A percentile compares a stretch with the other conserved stretches of the same genome.
Conservation (phyloP, 371 early-diverging fungal genomes). For the Nosema muscidifuracis region DNA sequence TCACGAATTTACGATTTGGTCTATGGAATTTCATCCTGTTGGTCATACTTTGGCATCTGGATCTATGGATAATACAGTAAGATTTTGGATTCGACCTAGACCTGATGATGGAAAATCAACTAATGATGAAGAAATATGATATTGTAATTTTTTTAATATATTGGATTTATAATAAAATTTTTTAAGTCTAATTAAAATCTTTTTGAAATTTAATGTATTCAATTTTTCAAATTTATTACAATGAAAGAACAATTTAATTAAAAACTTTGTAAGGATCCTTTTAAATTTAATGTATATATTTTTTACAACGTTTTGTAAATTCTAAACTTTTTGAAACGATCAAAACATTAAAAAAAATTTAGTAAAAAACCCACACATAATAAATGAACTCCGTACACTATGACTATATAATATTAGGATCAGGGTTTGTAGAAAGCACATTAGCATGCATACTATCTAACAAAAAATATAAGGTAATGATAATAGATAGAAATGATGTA, state of each 20-base stretch:
- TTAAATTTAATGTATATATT: too few species aligned
- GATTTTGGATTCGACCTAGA: constrained; percentile 92
- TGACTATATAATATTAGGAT: constrained; percentile 67
- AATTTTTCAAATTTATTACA: too few species aligned
- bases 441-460: constrained; percentile 90
- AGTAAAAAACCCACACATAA: too few species aligned
- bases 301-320: too few species aligned
- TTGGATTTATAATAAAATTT: not conserved
- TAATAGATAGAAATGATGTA: constrained; percentile 91
- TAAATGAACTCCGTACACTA: constrained; percentile 21
- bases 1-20: constrained; percentile 89
- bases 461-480: constrained; percentile 91
- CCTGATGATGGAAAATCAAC: constrained; percentile 66
- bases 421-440: constrained; percentile 96
- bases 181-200: too few species aligned
- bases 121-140: not conserved
- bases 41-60: constrained; percentile 92
- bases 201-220: too few species aligned
- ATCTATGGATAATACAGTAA: constrained; percentile 86
- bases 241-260: too few species aligned
- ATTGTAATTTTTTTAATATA: not conserved
- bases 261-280: too few species aligned
- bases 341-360: too few species aligned
- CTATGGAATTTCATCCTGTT: constrained; percentile 94
- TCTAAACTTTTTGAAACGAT: too few species aligned